Evolutionary conservation across 805 yeast species (phyloP), one percentile per base, ranked within the genome.

Genomic region (Candida pseudofarinosa): DNA sequence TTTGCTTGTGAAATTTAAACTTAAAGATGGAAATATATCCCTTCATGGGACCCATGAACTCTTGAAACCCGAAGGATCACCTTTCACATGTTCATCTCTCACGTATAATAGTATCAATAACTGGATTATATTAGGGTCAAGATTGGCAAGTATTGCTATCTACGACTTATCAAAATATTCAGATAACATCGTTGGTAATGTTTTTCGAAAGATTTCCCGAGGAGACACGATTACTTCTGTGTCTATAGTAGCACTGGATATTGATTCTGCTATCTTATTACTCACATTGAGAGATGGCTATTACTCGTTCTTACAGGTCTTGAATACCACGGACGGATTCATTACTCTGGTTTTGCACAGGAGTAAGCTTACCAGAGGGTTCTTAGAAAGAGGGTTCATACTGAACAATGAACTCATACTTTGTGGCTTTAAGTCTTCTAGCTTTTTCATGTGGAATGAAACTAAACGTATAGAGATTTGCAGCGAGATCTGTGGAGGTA

Each of bases 401-500:
- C 51, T 63, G 8, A 46, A 59, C 8, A 52, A 62, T 12, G 69
- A 73, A 8, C 62, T 83, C 32, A 60, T 85, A 2, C 61, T 86
- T 2, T 87, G 79, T 59, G 98, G 98, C 1, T 91, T 93, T 71
- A 80, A 81, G 51, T 87, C 93, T 1, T 83, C 83, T 39, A 66
- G 74, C 39, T 89, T 91, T 55, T 85, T 83, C 53, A 61, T 88
- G 17, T 88, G 88, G 82, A 88, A 90, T 59, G 96, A 88, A 54
- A 79, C 89, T 1, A 69, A 74, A 35, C 89, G 86, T 50, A 70
- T 73, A 40, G 96, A 89, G 58, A 58, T 88, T 2, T 68, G 77
- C 38, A 76, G 81, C 44, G 88, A 81, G 47, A 62, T 73, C 12
- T 93, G 98, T 61, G 98, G 98, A 19, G 98, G 98, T 2, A 79